Evolutionary conservation across 164 flowering plant genomes (phyloP).

Genomic region (Magnolia sinica): DNA sequence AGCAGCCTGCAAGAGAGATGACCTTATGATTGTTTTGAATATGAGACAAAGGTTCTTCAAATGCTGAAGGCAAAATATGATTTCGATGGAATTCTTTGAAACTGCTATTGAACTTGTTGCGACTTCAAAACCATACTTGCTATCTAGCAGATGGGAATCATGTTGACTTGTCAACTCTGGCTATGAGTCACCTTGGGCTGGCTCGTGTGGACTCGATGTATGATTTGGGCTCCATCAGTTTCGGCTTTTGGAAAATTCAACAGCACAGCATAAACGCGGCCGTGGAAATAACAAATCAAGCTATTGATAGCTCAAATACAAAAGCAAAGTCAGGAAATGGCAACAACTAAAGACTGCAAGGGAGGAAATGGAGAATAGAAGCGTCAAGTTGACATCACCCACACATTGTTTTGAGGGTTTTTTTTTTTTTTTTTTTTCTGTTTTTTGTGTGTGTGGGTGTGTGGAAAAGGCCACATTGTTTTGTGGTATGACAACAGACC

Average conservation of each 20-base stretch:
- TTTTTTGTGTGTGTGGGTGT: no score
- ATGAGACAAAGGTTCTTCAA: background rate
- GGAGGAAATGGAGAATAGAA: background rate
- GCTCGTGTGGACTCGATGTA: background rate
- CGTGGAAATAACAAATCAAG: background rate
- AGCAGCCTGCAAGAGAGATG: constrained; percentile 35
- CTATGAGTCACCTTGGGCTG: constrained; percentile 4
- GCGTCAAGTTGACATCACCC: background rate
- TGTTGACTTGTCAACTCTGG: background rate
- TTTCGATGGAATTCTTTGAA: background rate
- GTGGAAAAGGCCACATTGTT: no score
- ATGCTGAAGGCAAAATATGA: background rate
- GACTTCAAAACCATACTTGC: constrained; percentile 4
- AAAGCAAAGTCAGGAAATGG: background rate
- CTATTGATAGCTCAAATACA: background rate
- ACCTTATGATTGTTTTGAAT: constrained; percentile 1
- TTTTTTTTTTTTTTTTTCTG: no score
- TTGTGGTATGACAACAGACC: background rate
- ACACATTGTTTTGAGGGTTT: no score
- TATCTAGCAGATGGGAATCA: background rate
- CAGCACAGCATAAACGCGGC: background rate
- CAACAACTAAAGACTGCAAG: background rate
- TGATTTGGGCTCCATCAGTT: background rate
- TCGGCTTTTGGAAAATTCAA: background rate
- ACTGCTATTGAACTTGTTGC: background rate